Percentiles rank a stretch among this genome's conserved stretches.
Evolutionary conservation across 2,329 filamentous ascomycete species (phyloP).

Genomic region (Diaporthe capsici): DNA sequence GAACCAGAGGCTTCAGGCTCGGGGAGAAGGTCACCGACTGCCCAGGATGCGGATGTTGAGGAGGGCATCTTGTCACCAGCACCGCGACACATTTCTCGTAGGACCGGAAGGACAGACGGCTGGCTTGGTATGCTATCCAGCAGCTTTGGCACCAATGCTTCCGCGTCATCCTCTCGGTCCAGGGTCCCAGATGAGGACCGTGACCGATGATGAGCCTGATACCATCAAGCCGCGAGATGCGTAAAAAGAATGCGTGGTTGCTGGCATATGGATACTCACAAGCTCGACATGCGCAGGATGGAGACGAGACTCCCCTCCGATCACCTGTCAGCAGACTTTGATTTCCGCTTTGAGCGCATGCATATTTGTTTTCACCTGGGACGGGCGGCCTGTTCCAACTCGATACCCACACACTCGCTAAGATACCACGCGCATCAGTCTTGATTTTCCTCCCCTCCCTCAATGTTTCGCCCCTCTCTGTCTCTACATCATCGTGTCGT

Average conservation of each 20-base stretch:
- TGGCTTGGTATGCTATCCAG: conserved; percentile 39
- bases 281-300: conserved; percentile 2
- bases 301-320: neutral
- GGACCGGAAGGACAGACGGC: conserved; percentile 30
- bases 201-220: conserved; percentile 31
- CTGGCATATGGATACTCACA: neutral
- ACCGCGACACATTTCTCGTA: conserved; percentile 35
- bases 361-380: conserved; percentile 30
- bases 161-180: conserved; percentile 33
- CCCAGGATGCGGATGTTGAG: conserved; percentile 58
- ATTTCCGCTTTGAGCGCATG: conserved; percentile 31
- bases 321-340: neutral
- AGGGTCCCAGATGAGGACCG: conserved; percentile 37
- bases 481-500: conserved; percentile 22
- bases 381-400: conserved; percentile 28
- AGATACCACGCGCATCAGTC: conserved; percentile 31
- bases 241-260: neutral
- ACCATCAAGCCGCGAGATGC: neutral
- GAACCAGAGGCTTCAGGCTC: conserved; percentile 47
- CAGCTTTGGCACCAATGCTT: conserved; percentile 37
- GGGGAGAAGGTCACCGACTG: conserved; percentile 40
- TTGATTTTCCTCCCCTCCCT: neutral
- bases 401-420: conserved; percentile 41
- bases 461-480: neutral
- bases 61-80: conserved; percentile 54